Evolutionary conservation across 805 yeast species (phyloP), one percentile per base, ranked within the genome.

Genomic region (Candida morakotiae): DNA sequence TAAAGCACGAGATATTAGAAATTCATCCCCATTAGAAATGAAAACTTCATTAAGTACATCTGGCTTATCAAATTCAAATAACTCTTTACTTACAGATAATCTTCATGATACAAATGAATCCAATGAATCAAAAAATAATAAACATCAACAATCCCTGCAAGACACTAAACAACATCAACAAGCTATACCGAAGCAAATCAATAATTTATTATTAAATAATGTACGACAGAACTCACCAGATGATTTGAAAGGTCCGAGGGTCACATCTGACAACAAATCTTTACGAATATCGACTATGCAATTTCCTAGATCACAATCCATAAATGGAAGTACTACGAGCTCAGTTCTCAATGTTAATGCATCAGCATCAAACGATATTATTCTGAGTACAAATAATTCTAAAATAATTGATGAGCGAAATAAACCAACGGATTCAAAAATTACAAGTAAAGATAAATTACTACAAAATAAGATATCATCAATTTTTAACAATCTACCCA

Each of bases 401-500:
- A 49, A 49, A 4, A 41, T 48, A 18, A 41, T 38, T 9, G 38
- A 38, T 4, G 55, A 53, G 7, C 43, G 39, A 8, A 53, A 52
- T 20, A 45, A 54, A n/a, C 21, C 10, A 9, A 25, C 24, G 15
- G 28, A 10, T 14, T n/a, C n/a, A n/a, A n/a, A n/a, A n/a, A n/a
- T n/a, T n/a, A 13, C 21, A 10, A 35, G 33, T 19, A 36, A 36
- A 17, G 42, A 37, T 7, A 39, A 38, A 15, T 42, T 58, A n/a
- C 46, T 62, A 5, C 64, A 55, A 43, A 59, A 49, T 41, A 48
- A 58, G 23, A 64, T 65, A 9, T 52, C 69, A 2, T 55, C 69
- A 5, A 61, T 67, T 4, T 68, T 68, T 49, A 68, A 64, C 41
- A 68, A 68, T 30, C 48, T 68, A n/a, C 74, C 74, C 10, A 68